Evolutionary conservation across 2,329 filamentous ascomycete species (phyloP), one percentile per base, ranked within the genome.

Genomic region (Didymosphaeria variabile): DNA sequence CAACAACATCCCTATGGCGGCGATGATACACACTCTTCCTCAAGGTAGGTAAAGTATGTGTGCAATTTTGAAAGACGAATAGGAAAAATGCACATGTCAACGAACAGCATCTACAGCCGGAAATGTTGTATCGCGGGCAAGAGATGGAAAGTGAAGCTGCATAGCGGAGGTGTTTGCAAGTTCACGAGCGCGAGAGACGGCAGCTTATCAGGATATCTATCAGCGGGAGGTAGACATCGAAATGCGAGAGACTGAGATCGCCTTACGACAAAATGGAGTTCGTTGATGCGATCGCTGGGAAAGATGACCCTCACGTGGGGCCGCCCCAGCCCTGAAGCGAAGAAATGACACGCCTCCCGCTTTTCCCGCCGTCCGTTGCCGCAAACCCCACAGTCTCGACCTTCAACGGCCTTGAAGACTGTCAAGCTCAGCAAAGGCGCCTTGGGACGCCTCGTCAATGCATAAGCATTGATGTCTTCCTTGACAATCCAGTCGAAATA

Each of bases 391-490:
- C 5, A 21, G 32, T 40, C 38, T 40, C 38, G 38, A 40, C 4
- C n/a, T 19, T 40, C 26, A 19, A 31, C 32, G 42, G 10, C 23
- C 42, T 53, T 58, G n/a, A 47, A 31, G 29, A 46, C 50, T 29
- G 21, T 46, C 55, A 61, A 57, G 60, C 57, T 60, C 49, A 34
- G 7, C 53, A 53, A 59, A 44, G 54, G 36, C 38, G 55, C 49
- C 60, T 65, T 55, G 58, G 19, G 49, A 56, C 60, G 47, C 54
- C 60, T 56, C 58, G 13, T 53, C 36, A 60, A 26, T 31, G 57
- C 62, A 58, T 60, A 29, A 56, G 40, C 31, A 59, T 59, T 49
- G 29, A 56, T 31, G 17, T 49, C 46, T 12, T 13, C 31, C 52
- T 34, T 5, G 34, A 36, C 26, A 2, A 36, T 31, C 32, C 38